These are phyloP conservation scores for Penicillium brasilianum DNA, from an alignment of 2,329 filamentous ascomycete species.

Conservation along the genomic window DNA sequence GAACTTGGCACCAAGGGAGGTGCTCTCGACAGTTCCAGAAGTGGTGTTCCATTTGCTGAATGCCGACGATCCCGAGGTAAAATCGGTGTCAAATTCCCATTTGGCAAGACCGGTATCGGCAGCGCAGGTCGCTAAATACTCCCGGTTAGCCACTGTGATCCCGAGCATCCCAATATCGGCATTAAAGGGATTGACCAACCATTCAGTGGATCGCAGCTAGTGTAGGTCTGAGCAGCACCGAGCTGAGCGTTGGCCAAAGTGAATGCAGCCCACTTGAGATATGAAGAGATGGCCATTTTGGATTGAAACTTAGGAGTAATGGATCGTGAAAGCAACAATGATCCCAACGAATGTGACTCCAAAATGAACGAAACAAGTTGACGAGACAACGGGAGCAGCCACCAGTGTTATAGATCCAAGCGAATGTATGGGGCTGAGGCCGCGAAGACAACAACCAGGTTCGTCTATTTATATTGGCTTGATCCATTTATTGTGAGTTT, in stretches of 20 bases:
- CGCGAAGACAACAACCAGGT: background rate
- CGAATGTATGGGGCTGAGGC: conserved; percentile 4
- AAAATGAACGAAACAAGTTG: background rate
- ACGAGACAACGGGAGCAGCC: background rate
- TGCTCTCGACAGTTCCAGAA: conserved; percentile 67
- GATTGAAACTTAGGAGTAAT: background rate
- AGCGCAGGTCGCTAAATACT: conserved; percentile 61
- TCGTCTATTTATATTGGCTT: conserved; percentile 20
- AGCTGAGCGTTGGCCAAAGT: conserved; percentile 38
- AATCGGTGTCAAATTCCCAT: conserved; percentile 39
- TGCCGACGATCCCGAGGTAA: conserved; percentile 57
- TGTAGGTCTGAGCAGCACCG: conserved; percentile 70
- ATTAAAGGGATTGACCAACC: conserved; percentile 18
- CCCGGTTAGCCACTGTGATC: background rate
- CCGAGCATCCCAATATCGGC: background rate
- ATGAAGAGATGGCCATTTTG: conserved; percentile 8
- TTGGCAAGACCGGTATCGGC: conserved; percentile 70
- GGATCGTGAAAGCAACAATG: background rate
- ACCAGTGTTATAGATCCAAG: conserved; percentile 11
- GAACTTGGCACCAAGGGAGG: conserved; percentile 77
- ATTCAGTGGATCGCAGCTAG: conserved; percentile 71
- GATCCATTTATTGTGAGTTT: conserved; percentile 10
- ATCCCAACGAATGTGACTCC: background rate
- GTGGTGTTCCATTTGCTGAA: conserved; percentile 68
- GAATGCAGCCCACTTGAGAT: conserved; percentile 31